These are phyloP conservation scores for Avena sativa DNA, from an alignment of 176 grass and related monocot genomes.

Conservation along the genomic window DNA sequence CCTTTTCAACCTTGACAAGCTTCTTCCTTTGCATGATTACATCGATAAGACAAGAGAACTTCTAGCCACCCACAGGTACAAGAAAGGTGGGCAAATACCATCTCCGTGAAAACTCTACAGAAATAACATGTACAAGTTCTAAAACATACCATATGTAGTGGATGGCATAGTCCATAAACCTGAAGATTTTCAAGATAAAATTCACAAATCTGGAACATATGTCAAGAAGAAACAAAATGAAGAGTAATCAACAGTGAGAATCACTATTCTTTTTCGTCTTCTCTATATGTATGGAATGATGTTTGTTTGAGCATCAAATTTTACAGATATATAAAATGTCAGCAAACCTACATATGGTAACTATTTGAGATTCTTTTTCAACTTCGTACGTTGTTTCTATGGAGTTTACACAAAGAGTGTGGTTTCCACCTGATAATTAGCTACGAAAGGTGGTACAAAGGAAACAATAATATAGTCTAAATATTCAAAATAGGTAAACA, in stretches of 20 bases:
- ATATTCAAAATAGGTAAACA: slow-evolving; percentile 14
- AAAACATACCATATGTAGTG: not conserved
- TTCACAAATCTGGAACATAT: not conserved
- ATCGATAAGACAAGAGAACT: slow-evolving; percentile 11
- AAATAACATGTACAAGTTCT: not conserved
- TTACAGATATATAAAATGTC: not conserved
- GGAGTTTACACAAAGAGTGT: not conserved
- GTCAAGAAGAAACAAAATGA: not conserved
- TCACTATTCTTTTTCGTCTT: not conserved
- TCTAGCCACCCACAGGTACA: not conserved
- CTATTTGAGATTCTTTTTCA: not conserved
- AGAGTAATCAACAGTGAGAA: not conserved
- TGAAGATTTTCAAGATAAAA: slow-evolving; percentile 1
- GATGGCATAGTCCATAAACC: not conserved
- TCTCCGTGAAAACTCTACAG: not conserved
- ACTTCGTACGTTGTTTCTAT: not conserved
- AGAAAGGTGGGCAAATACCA: not conserved
- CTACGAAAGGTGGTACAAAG: not conserved
- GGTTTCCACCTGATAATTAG: not conserved
- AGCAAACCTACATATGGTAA: not conserved
- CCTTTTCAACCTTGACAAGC: slow-evolving; percentile 21
- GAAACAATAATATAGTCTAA: slow-evolving; percentile 22
- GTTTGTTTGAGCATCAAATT: not conserved
- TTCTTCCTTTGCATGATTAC: slow-evolving; percentile 10
- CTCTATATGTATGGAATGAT: not conserved